A percentile compares a stretch with the other conserved stretches of the same genome.
Conservation (phyloP, 169 alveolate species). For the Plasmodium vivax region DNA sequence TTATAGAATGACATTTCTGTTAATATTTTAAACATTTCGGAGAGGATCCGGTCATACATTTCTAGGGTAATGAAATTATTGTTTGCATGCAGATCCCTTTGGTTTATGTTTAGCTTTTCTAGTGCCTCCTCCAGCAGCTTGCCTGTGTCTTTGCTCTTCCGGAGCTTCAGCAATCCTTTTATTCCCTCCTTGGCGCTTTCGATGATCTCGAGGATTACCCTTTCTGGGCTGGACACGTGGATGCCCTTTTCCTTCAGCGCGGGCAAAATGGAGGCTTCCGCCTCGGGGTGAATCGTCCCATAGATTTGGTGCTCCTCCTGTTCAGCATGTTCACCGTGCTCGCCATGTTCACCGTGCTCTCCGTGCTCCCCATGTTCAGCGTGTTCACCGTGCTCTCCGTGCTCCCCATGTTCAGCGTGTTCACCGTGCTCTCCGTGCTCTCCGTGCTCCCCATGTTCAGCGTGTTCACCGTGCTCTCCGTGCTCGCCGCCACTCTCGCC, state of each 20-base stretch:
- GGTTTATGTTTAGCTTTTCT: slow-evolving; percentile 4
- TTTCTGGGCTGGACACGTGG: slow-evolving; percentile 17
- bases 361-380: not conserved
- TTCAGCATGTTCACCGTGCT: not conserved
- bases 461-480: not conserved
- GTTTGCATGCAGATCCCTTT: not conserved
- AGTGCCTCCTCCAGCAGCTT: slow-evolving; percentile 11
- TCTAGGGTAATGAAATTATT: slow-evolving; percentile 10
- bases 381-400: not conserved
- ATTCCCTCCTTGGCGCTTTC: slow-evolving; percentile 30
- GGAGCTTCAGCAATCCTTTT: slow-evolving; percentile 4
- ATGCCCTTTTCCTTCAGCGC: not conserved
- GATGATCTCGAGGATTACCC: slow-evolving; percentile 34
- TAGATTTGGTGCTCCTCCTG: not conserved
- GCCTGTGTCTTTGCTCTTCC: not conserved
- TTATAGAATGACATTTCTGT: slow-evolving; percentile 50
- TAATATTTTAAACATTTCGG: slow-evolving; percentile 56
- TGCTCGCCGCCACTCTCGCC: not conserved
- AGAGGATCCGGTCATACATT: slow-evolving; percentile 30
- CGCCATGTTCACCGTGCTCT: not conserved
- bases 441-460: too few relatives aligned
- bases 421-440: not conserved
- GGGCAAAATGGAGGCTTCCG: not conserved
- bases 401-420: not conserved
- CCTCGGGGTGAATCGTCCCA: not conserved